Evolutionary conservation across 2,329 filamentous ascomycete species (phyloP).

Genomic region (Phyllosticta capitalensis): DNA sequence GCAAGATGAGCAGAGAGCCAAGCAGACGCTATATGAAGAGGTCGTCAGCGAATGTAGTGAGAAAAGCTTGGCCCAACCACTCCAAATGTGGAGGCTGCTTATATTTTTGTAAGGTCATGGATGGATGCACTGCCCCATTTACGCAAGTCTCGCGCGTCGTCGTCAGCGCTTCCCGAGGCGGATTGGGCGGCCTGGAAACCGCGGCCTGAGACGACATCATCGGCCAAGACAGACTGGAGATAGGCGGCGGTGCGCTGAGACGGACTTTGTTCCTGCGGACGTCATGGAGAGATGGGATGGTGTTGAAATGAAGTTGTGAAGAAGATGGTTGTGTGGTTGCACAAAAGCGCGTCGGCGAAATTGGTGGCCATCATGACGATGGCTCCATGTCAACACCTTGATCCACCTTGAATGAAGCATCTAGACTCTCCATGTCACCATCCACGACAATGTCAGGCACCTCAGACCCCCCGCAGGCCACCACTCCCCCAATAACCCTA

Average conservation of each 20-base stretch:
- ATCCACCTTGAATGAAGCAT: not conserved
- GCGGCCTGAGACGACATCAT: not conserved
- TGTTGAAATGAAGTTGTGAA: too few species aligned
- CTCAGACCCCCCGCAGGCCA: not conserved
- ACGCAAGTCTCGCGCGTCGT: not conserved
- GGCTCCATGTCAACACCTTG: not conserved
- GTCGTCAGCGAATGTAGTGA: not conserved
- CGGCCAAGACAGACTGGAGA: too few species aligned
- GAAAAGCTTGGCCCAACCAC: not conserved
- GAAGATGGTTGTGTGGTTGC: not conserved
- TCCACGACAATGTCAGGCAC: not conserved
- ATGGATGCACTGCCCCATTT: not conserved
- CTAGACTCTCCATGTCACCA: not conserved
- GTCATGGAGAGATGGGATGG: not conserved
- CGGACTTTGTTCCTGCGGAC: not conserved
- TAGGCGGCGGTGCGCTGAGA: too few species aligned
- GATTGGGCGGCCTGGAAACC: not conserved
- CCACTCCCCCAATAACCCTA: constrained; percentile 1
- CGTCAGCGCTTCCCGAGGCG: not conserved
- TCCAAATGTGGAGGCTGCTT: not conserved
- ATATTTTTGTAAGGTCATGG: not conserved
- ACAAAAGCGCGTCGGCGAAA: not conserved
- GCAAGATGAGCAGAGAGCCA: not conserved
- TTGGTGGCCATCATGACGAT: not conserved
- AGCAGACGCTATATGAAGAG: not conserved